phyloP scores from a whole-genome alignment of 2,329 filamentous ascomycete species.

The Cladosporium sp. region DNA sequence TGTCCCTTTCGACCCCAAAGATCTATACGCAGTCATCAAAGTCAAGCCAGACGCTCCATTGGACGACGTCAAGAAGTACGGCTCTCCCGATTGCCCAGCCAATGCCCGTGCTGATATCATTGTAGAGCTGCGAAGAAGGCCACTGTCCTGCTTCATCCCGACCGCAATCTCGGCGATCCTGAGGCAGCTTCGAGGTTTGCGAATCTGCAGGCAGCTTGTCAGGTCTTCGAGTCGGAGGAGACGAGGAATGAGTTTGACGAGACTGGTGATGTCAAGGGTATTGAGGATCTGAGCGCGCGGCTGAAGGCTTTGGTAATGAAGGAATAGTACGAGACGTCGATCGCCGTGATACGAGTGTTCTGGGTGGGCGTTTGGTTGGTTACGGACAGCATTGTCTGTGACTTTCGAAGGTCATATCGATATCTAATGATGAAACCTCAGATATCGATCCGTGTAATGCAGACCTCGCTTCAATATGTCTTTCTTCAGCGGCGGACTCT shows the following conservation, averaged over 20 bases:
- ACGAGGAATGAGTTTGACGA: slow-evolving; percentile 13
- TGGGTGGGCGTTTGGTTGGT: not conserved
- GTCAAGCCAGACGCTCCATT: slow-evolving; percentile 1
- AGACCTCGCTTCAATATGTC: not conserved
- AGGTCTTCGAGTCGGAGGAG: slow-evolving; percentile 12
- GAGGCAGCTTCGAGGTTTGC: slow-evolving; percentile 13
- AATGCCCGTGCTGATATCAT: not conserved
- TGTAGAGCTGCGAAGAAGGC: slow-evolving; percentile 13
- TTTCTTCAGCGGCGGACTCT: too few species aligned
- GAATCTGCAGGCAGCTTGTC: slow-evolving; percentile 11
- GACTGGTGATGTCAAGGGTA: slow-evolving; percentile 6
- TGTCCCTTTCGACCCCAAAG: not conserved
- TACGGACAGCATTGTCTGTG: not conserved
- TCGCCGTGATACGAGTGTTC: not conserved
- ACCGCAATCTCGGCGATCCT: slow-evolving; percentile 12
- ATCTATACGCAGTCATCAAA: slow-evolving; percentile 7
- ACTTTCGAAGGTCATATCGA: too few species aligned
- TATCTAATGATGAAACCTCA: not conserved
- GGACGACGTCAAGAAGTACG: slow-evolving; percentile 4
- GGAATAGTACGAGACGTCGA: not conserved
- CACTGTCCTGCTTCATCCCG: slow-evolving; percentile 11
- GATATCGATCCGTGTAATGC: not conserved
- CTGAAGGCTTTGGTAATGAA: not conserved
- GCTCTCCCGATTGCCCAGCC: not conserved
- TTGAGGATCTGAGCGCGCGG: not conserved